phyloP scores from a whole-genome alignment of 176 grass and related monocot species.

The Guadua angustifolia region DNA sequence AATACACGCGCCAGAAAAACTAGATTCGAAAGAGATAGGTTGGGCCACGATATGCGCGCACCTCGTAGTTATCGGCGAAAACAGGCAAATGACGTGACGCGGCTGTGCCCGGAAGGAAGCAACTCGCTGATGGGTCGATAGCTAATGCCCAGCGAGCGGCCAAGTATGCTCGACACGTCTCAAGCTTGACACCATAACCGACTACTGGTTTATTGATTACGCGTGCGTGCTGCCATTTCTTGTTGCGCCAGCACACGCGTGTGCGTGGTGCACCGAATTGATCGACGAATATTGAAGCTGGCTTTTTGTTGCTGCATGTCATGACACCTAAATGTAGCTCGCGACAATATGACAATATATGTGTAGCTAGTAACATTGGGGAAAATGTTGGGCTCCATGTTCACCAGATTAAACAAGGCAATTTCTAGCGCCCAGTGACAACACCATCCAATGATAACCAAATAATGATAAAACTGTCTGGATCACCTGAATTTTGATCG shows the following conservation, averaged over 20 bases:
- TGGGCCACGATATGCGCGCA: background rate
- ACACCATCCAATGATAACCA: background rate
- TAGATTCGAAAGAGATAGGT: too few species aligned
- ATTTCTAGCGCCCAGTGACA: background rate
- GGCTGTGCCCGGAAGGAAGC: conserved; percentile 1
- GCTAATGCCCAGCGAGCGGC: conserved; percentile 1
- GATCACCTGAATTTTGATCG: background rate
- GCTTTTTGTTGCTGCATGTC: background rate
- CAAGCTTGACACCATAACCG: background rate
- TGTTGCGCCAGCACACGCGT: background rate
- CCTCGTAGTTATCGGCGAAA: conserved; percentile 31
- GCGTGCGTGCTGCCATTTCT: background rate
- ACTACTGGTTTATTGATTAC: background rate
- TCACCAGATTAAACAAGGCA: background rate
- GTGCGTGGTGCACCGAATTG: background rate
- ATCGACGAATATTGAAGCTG: background rate
- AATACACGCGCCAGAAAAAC: too few species aligned
- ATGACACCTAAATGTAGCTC: background rate
- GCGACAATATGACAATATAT: background rate
- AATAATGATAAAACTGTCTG: background rate
- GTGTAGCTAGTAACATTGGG: background rate
- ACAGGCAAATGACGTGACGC: conserved; percentile 13
- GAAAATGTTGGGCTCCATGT: background rate
- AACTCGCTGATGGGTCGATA: conserved; percentile 35
- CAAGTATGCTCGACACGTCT: background rate